Evolutionary conservation across 1,284 basidiomycete species (phyloP).

Genomic region (Moniliella sp.): DNA sequence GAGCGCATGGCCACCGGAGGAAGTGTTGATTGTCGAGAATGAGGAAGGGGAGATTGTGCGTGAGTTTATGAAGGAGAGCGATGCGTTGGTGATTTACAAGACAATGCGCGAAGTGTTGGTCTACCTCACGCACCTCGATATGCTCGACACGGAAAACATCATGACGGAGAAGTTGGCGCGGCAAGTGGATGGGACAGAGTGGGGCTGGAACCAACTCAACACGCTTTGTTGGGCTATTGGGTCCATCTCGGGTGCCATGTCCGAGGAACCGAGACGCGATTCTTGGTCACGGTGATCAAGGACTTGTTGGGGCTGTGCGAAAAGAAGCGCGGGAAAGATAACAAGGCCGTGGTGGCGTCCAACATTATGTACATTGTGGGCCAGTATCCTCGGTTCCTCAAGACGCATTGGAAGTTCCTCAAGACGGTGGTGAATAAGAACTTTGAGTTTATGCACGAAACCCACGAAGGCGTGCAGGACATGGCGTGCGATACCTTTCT

Average conservation of each 20-base stretch:
- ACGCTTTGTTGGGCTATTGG: conserved; percentile 99
- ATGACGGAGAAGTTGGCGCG: conserved; percentile 68
- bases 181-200: conserved; percentile 93
- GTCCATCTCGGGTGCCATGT: conserved; percentile 97
- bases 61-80: conserved; percentile 97
- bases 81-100: conserved; percentile 97
- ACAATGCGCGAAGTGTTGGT: conserved; percentile 82
- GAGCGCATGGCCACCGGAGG: conserved; percentile 99
- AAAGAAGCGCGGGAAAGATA: conserved; percentile 97
- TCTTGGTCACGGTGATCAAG: conserved; percentile 97
- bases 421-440: conserved; percentile 99
- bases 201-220: conserved; percentile 98
- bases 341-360: conserved; percentile 96
- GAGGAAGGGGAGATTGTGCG: conserved; percentile 98
- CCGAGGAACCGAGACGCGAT: conserved; percentile 92
- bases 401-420: conserved; percentile 99
- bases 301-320: conserved; percentile 87
- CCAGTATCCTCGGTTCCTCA: conserved; percentile 96
- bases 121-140: conserved; percentile 91
- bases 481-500: conserved; percentile 99
- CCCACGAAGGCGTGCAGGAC: conserved; percentile 98
- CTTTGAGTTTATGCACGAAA: conserved; percentile 99
- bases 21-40: conserved; percentile 94
- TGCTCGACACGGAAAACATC: conserved; percentile 83
- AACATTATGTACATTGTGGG: conserved; percentile 99